Evolutionary conservation across 305 asterid species (phyloP), one percentile per base, ranked within the genome.

Genomic region (Rubia peregrina): DNA sequence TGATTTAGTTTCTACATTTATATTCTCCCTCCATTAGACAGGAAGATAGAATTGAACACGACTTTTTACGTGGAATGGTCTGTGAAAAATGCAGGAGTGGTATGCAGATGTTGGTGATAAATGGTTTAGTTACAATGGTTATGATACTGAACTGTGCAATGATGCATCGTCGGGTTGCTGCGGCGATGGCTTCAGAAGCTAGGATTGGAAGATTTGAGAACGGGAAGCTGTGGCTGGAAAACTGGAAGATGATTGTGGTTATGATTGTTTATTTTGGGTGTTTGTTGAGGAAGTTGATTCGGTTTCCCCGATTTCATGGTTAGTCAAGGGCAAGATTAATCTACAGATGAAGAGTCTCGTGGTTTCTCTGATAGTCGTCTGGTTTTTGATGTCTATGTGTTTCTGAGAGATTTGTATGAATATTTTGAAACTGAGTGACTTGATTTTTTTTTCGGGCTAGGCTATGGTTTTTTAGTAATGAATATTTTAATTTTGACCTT

Each of bases 231-330:
- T 6, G 16, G 59, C 10, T 51, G 2, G 24, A 48, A n/a, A 71
- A 72, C 67, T 71, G 80, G 76, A 66, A 66, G 66, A 57, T 79
- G 75, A 43, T 67, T 17, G 7, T 74, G 46, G 67, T 67, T 67
- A 57, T 82, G 78, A 57, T 30, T 61, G 80, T 74, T 42, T 79
- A 82, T 24, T 72, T 79, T 9, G 36, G 68, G 30, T 76, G 74
- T 69, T 48, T 77, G 80, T 46, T 48, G 30, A 21, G 21, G 55
- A 79, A 71, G 55, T 46, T 74, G 63, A 46, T 53, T 44, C 74
- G 42, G 38, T 71, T 7, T 9, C 22, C 55, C 70, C 55, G 48
- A 30, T 16, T 11, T 70, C 21, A 12, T 9, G 67, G 17, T 72
- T 72, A 61, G 44, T 51, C 26, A 13, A 38, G 12, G 60, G n/a